Evolutionary conservation across 164 flowering plant genomes (phyloP).

Genomic region (Stephania yunnanensis): DNA sequence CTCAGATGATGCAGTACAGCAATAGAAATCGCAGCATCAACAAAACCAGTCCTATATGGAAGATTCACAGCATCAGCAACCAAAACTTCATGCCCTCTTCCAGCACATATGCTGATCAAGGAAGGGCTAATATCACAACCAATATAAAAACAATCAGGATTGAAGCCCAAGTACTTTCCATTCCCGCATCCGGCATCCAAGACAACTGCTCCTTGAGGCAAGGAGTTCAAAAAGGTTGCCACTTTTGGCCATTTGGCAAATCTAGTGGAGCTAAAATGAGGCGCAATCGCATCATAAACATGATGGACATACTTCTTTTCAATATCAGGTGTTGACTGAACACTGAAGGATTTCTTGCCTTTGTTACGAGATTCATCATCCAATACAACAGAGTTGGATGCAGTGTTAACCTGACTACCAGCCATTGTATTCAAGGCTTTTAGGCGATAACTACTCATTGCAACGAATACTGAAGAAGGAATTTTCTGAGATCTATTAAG

Average conservation of each 20-base stretch:
- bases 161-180: slow-evolving; percentile 86
- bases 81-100: slow-evolving; percentile 73
- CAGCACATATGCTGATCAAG: slow-evolving; percentile 67
- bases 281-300: slow-evolving; percentile 97
- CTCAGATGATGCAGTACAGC: slow-evolving; percentile 94
- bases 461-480: neutral
- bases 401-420: slow-evolving; percentile 24
- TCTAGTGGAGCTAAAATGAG: slow-evolving; percentile 92
- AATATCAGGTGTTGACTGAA: slow-evolving; percentile 70
- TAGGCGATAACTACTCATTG: slow-evolving; percentile 8
- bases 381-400: slow-evolving; percentile 19
- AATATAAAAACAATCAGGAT: slow-evolving; percentile 59
- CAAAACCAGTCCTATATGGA: slow-evolving; percentile 74
- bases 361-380: slow-evolving; percentile 21
- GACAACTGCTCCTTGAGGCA: slow-evolving; percentile 60
- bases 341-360: slow-evolving; percentile 25
- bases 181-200: slow-evolving; percentile 97
- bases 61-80: slow-evolving; percentile 96
- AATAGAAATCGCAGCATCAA: slow-evolving; percentile 94
- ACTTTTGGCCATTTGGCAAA: slow-evolving; percentile 98
- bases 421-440: slow-evolving; percentile 28
- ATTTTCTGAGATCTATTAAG: neutral
- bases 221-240: slow-evolving; percentile 57
- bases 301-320: slow-evolving; percentile 92
- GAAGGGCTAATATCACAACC: slow-evolving; percentile 94